These are phyloP conservation scores for Penicillium sp. DNA, from an alignment of 2,329 filamentous ascomycete species.

Conservation along the genomic window DNA sequence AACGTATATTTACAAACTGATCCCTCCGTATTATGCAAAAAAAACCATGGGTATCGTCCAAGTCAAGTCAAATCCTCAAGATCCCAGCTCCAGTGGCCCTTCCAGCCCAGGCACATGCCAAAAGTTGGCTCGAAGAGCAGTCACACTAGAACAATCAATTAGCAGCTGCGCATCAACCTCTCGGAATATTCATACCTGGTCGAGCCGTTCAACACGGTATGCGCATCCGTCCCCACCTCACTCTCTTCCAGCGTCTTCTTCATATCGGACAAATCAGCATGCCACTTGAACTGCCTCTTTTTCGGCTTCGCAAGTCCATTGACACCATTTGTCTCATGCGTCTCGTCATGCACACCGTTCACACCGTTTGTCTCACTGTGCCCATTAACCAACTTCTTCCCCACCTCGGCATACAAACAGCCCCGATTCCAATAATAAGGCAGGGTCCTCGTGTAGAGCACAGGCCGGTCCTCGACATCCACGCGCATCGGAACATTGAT, in stretches of 20 bases:
- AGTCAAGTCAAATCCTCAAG: constrained; percentile 52
- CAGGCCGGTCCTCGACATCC: constrained; percentile 67
- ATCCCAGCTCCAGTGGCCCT: constrained; percentile 65
- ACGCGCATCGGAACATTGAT: constrained; percentile 83
- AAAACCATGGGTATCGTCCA: constrained; percentile 28
- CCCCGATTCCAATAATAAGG: constrained; percentile 83
- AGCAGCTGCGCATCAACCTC: background rate
- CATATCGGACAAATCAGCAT: constrained; percentile 79
- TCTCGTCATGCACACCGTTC: constrained; percentile 10
- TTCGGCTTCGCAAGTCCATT: constrained; percentile 49
- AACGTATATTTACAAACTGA: background rate
- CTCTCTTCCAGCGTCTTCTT: constrained; percentile 77
- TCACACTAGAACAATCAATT: constrained; percentile 62
- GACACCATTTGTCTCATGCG: constrained; percentile 12
- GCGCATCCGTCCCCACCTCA: constrained; percentile 80
- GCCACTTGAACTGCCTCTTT: constrained; percentile 89
- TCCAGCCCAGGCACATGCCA: constrained; percentile 70
- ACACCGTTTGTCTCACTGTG: constrained; percentile 47
- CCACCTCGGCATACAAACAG: constrained; percentile 77
- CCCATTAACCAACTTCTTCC: constrained; percentile 60
- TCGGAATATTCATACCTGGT: constrained; percentile 64
- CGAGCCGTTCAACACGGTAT: constrained; percentile 79
- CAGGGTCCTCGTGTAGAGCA: constrained; percentile 75
- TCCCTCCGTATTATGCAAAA: constrained; percentile 10
- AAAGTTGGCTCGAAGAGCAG: constrained; percentile 86